Conservation (phyloP, 2,329 filamentous ascomycete species). For the Ophiocordyceps camponoti-leonardi region DNA sequence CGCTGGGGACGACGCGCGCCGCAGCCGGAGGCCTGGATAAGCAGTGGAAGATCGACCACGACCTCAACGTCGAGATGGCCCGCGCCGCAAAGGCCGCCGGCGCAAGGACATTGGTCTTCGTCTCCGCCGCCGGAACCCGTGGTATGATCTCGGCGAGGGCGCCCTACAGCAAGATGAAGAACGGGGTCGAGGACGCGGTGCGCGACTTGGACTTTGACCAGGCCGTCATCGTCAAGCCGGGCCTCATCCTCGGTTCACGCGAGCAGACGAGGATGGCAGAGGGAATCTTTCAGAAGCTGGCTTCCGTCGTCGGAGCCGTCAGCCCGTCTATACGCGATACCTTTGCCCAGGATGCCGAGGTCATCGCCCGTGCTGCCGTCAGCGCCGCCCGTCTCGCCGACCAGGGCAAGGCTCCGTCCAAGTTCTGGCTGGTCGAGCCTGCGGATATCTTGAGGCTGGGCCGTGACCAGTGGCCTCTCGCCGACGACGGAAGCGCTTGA, state of each 20-base stretch:
- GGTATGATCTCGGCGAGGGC: constrained; percentile 22
- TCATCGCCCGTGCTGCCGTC: constrained; percentile 53
- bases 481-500: not conserved
- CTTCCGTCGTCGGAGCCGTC: constrained; percentile 36
- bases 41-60: constrained; percentile 79
- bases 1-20: constrained; percentile 63
- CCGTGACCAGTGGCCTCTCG: constrained; percentile 34
- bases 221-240: constrained; percentile 58
- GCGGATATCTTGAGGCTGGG: constrained; percentile 51
- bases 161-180: constrained; percentile 57
- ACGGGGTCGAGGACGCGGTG: constrained; percentile 67
- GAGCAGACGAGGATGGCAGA: constrained; percentile 44
- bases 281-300: constrained; percentile 34
- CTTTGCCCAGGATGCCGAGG: constrained; percentile 56
- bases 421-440: constrained; percentile 42
- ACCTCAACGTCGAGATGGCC: constrained; percentile 67
- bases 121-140: constrained; percentile 41
- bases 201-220: constrained; percentile 58
- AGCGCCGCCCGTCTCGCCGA: constrained; percentile 38
- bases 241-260: constrained; percentile 56
- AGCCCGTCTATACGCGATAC: constrained; percentile 39
- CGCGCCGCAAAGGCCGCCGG: constrained; percentile 57
- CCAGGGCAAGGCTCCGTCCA: constrained; percentile 39
- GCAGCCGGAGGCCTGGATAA: constrained; percentile 58
- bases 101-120: constrained; percentile 57